phyloP scores from a whole-genome alignment of 1,139 yeast genomes.

The Oligophagozyma castellii region DNA sequence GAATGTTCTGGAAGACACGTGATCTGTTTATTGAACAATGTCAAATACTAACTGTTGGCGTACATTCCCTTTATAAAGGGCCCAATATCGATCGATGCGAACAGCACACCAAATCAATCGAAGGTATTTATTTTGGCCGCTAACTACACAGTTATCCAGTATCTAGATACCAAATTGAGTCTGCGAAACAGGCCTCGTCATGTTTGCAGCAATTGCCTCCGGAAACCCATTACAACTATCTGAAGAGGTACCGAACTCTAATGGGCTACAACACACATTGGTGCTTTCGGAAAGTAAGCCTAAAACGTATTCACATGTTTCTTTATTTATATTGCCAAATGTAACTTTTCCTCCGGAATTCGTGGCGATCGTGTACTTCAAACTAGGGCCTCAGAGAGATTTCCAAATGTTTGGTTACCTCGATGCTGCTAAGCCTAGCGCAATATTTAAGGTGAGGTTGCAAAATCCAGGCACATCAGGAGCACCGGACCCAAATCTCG shows the following conservation, averaged over 20 bases:
- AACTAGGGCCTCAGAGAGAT: slow-evolving; percentile 55
- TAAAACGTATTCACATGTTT: slow-evolving; percentile 42
- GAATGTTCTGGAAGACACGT: too few relatives aligned
- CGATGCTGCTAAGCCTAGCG: slow-evolving; percentile 68
- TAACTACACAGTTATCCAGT: too few relatives aligned
- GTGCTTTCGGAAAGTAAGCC: slow-evolving; percentile 24
- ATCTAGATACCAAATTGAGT: too few relatives aligned
- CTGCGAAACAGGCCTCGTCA: too few relatives aligned
- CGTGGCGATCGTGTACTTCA: slow-evolving; percentile 81
- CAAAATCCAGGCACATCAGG: slow-evolving; percentile 13
- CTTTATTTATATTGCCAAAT: slow-evolving; percentile 64
- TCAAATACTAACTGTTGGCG: too few relatives aligned
- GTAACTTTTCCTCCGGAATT: slow-evolving; percentile 49
- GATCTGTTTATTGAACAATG: too few relatives aligned
- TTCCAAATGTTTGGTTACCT: slow-evolving; percentile 72
- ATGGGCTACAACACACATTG: slow-evolving; percentile 25
- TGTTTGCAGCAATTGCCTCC: slow-evolving; percentile 28
- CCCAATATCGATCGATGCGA: too few relatives aligned
- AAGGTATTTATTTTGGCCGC: too few relatives aligned
- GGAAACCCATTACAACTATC: slow-evolving; percentile 26
- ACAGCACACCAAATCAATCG: too few relatives aligned
- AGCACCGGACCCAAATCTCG: slow-evolving; percentile 16
- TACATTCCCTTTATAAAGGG: too few relatives aligned
- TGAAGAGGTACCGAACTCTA: slow-evolving; percentile 25
- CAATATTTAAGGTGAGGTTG: slow-evolving; percentile 69